Evolutionary conservation across 495 filamentous ascomycete genomes (phyloP), one percentile per base, ranked within the genome.

Genomic region (Trichocladium antarcticum): DNA sequence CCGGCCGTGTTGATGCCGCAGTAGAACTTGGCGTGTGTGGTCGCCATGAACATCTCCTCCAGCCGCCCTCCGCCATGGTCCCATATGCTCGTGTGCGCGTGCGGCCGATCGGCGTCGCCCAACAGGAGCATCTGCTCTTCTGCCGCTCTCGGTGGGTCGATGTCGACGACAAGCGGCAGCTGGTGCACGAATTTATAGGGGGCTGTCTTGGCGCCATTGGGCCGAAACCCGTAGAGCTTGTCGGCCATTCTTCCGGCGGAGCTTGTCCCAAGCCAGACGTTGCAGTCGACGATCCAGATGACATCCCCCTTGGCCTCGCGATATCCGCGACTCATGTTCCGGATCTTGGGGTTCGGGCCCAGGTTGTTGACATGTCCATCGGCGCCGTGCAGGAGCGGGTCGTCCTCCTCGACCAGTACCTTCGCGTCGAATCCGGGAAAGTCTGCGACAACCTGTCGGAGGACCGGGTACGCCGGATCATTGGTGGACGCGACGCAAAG

Each of bases 1-100:
- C 81, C 73, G 20, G 95, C 85, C 6, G 89, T 88, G 70, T 96
- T 95, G 75, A 97, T 97, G 48, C 90, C 92, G 17, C 83, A 85
- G 70, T 99, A 99, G 75, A 99, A 95, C 59, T 99, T 99, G 44
- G 89, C 89, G 66, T 99, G 93, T 0, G 87, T 83, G 8, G 87
- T 89, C 1, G 89, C 83, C 70, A 96, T 79, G 69, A 99, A 99
- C 64, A 86, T 76, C 58, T 97, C 90, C 58, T 99, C 93, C 0
- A 99, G 72, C 2, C 87, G 73, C 27, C 88, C 89, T 27, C 88
- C 89, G n/a, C 92, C 92, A 34, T 64, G 57, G 74, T 27, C 53
- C 65, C 60, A 15, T 42, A 40, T 28, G 24, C 57, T 36, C 5
- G 45, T 50, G 7, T 56, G 45, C 12, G 34, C 12, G 2, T 39